phyloP scores from a whole-genome alignment of 371 early-diverging fungal species.

The Circinella minor region DNA sequence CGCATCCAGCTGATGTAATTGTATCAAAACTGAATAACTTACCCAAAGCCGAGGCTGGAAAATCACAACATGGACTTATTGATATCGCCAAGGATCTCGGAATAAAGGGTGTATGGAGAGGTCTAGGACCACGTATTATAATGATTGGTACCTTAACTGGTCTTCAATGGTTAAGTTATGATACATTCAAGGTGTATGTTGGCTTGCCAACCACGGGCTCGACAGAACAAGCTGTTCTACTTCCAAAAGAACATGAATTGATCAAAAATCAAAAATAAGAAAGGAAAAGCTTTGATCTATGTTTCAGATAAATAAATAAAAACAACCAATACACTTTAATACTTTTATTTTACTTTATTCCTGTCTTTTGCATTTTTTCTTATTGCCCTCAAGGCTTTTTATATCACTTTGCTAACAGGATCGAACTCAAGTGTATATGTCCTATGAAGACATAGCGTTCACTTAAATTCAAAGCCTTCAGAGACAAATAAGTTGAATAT shows the following conservation, averaged over 20 bases:
- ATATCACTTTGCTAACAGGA: no score
- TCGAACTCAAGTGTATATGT: no score
- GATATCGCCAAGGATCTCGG: slow-evolving; percentile 68
- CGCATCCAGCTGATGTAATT: slow-evolving; percentile 95
- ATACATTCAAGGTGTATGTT: slow-evolving; percentile 30
- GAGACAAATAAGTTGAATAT: no score
- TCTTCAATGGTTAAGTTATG: slow-evolving; percentile 67
- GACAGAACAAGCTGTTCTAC: neutral
- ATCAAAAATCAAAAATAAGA: neutral
- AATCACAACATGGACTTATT: slow-evolving; percentile 47
- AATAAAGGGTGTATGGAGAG: slow-evolving; percentile 63
- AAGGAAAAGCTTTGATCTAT: neutral
- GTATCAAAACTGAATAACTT: slow-evolving; percentile 86
- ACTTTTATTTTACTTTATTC: no score
- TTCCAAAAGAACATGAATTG: no score
- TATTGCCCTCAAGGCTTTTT: no score
- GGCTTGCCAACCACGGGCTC: slow-evolving; percentile 33
- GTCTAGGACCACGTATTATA: slow-evolving; percentile 73
- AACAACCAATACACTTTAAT: no score
- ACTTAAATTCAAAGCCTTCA: no score
- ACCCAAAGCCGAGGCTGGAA: slow-evolving; percentile 35
- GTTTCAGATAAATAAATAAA: no score
- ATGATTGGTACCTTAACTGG: slow-evolving; percentile 79
- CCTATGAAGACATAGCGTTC: no score
- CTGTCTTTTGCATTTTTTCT: no score